phyloP scores from a whole-genome alignment of 768 basidiomycete genomes.

The Trametes villosa region DNA sequence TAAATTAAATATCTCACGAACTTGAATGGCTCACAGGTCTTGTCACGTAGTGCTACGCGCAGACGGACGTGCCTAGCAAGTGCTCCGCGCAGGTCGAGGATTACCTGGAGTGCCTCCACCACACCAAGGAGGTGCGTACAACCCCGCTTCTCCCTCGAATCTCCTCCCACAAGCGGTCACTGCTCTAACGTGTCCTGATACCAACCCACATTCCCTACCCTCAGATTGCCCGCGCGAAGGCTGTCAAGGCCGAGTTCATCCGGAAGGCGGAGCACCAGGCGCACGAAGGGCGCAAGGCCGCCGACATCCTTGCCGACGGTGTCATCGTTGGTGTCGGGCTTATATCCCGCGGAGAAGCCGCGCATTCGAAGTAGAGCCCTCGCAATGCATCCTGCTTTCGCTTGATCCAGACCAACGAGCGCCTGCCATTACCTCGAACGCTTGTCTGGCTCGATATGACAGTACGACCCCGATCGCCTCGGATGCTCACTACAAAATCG shows the following conservation, averaged over 20 bases:
- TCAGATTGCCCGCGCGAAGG: slow-evolving; percentile 68
- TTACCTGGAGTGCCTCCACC: slow-evolving; percentile 91
- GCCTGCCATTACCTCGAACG: too few species aligned
- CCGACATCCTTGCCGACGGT: slow-evolving; percentile 73
- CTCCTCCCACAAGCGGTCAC: background rate
- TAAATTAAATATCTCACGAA: background rate
- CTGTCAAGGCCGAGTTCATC: slow-evolving; percentile 72
- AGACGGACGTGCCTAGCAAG: slow-evolving; percentile 71
- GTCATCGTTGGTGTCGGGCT: slow-evolving; percentile 78
- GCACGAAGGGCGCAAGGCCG: slow-evolving; percentile 70
- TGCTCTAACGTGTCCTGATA: background rate
- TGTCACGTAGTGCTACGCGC: slow-evolving; percentile 74
- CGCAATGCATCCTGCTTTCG: slow-evolving; percentile 9
- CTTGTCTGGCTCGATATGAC: too few species aligned
- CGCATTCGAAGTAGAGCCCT: slow-evolving; percentile 19
- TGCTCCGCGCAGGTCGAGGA: slow-evolving; percentile 79
- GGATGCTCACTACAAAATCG: too few species aligned
- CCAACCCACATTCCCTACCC: background rate
- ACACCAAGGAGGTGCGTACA: slow-evolving; percentile 79
- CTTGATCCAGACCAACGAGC: too few species aligned
- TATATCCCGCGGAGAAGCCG: slow-evolving; percentile 55
- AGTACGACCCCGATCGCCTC: too few species aligned
- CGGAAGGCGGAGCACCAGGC: slow-evolving; percentile 66
- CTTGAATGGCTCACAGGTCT: background rate
- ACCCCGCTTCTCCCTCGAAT: too few species aligned